phyloP scores from a whole-genome alignment of 495 filamentous ascomycete species.

The Aspergillus wentii region DNA sequence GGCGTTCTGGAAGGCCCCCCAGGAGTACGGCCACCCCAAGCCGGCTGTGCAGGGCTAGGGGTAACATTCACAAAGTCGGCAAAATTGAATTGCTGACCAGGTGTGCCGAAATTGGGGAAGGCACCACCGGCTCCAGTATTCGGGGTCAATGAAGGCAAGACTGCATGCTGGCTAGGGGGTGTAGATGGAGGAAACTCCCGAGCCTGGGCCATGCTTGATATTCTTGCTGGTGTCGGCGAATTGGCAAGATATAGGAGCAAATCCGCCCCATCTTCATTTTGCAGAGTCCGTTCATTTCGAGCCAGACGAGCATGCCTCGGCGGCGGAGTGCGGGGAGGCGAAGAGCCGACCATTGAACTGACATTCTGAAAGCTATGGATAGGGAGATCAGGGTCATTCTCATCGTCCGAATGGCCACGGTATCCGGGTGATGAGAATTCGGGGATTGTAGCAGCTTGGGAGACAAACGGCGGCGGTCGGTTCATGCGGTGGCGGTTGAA shows the following conservation, averaged over 20 bases:
- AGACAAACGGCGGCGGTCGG: constrained; percentile 64
- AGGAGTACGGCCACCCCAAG: constrained; percentile 61
- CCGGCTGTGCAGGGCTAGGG: constrained; percentile 85
- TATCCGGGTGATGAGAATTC: constrained; percentile 57
- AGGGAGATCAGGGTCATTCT: constrained; percentile 67
- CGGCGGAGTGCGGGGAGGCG: constrained; percentile 76
- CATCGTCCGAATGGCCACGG: constrained; percentile 65
- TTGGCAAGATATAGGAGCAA: constrained; percentile 87
- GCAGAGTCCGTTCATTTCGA: constrained; percentile 37
- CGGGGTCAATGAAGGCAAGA: constrained; percentile 60
- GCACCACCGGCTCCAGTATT: constrained; percentile 66
- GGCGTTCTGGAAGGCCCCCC: constrained; percentile 56
- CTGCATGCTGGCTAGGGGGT: constrained; percentile 73
- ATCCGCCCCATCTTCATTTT: constrained; percentile 81
- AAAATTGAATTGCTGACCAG: constrained; percentile 79
- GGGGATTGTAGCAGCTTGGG: constrained; percentile 62
- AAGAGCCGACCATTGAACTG: constrained; percentile 57
- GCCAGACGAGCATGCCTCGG: constrained; percentile 55
- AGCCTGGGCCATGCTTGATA: constrained; percentile 27
- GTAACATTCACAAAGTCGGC: constrained; percentile 97
- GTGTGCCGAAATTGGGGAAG: constrained; percentile 54
- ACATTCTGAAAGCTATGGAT: constrained; percentile 65
- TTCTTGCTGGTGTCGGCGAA: constrained; percentile 77
- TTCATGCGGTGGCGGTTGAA: constrained; percentile 23
- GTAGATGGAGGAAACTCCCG: constrained; percentile 72